These are phyloP conservation scores for Elsinoe perseae DNA, from an alignment of 2,329 filamentous ascomycete species.

Conservation along the genomic window DNA sequence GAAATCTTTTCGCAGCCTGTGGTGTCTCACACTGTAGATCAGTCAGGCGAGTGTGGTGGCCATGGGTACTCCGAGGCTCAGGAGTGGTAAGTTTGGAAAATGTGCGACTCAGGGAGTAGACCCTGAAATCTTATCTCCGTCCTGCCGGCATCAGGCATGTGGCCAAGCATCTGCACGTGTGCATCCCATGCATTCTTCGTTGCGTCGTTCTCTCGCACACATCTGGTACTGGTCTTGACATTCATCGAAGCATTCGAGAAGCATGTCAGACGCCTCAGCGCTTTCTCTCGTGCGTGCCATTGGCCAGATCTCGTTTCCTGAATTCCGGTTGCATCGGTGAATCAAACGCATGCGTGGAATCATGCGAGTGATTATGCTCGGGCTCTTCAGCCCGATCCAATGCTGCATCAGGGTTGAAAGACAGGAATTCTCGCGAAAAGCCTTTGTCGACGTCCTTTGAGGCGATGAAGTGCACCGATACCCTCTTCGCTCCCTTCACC, in stretches of 20 bases:
- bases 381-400: conserved; percentile 26
- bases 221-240: neutral
- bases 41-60: neutral
- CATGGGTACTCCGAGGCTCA: too few species aligned
- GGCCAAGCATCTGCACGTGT: neutral
- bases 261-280: neutral
- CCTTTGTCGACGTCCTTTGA: conserved; percentile 51
- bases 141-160: neutral
- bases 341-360: neutral
- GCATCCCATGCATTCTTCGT: neutral
- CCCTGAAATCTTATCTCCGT: neutral
- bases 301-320: conserved; percentile 9
- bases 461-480: conserved; percentile 76
- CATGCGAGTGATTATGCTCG: conserved; percentile 18
- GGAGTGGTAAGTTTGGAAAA: neutral
- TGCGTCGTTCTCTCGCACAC: neutral
- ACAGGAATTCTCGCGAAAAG: conserved; percentile 62
- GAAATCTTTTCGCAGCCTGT: neutral
- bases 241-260: neutral
- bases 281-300: neutral
- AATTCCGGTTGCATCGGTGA: conserved; percentile 11
- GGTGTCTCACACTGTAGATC: neutral
- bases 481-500: conserved; percentile 73
- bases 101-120: neutral
- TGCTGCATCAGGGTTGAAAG: conserved; percentile 18